Evolutionary conservation across 169 alveolate species (phyloP).

Genomic region (Babesia divergens): DNA sequence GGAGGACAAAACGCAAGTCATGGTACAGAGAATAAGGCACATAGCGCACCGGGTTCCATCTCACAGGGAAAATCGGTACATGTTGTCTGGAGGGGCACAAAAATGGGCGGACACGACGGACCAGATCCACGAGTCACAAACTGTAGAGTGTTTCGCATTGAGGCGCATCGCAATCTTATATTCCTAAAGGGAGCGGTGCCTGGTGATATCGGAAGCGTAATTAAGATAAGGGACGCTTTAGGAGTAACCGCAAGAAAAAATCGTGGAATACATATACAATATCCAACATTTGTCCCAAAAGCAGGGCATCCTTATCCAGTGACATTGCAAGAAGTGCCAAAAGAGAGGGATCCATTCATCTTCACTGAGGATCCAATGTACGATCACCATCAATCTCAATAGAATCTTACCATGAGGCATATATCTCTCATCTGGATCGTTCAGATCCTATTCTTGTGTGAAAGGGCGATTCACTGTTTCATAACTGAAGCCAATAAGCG

Average conservation of each 20-base stretch:
- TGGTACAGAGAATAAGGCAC: conserved; percentile 84
- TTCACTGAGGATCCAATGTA: conserved; percentile 62
- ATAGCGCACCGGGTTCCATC: conserved; percentile 81
- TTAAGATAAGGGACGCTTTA: conserved; percentile 83
- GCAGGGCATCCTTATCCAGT: conserved; percentile 59
- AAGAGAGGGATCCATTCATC: conserved; percentile 65
- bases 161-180: conserved; percentile 74
- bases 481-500: not conserved
- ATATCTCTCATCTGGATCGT: not conserved
- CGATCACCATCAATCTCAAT: conserved; percentile 39
- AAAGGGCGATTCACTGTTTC: not conserved
- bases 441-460: not conserved
- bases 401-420: not conserved
- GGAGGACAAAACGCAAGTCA: conserved; percentile 81
- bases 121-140: conserved; percentile 82
- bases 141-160: conserved; percentile 80
- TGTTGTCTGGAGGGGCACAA: conserved; percentile 81
- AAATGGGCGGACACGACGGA: conserved; percentile 86
- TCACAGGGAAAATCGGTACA: conserved; percentile 80
- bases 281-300: conserved; percentile 80
- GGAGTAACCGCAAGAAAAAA: conserved; percentile 78
- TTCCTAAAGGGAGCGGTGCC: conserved; percentile 80
- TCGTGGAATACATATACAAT: conserved; percentile 67
- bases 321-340: conserved; percentile 57
- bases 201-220: conserved; percentile 75